phyloP scores from a whole-genome alignment of 1,284 basidiomycete species.

The Moesziomyces globuligerus region DNA sequence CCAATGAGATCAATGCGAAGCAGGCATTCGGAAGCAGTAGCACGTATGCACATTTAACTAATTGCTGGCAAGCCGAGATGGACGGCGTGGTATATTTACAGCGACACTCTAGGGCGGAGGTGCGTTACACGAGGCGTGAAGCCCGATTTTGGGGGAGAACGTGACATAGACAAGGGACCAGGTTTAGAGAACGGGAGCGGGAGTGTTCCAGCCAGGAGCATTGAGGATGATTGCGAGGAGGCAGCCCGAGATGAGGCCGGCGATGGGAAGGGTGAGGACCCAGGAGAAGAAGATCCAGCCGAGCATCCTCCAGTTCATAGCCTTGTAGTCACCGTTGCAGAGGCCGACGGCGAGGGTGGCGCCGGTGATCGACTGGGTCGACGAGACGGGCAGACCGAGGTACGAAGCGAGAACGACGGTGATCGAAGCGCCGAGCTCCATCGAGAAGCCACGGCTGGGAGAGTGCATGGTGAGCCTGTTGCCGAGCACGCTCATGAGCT shows the following conservation, averaged over 20 bases:
- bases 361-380: slow-evolving; percentile 48
- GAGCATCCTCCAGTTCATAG: slow-evolving; percentile 43
- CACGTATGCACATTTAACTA: too few relatives aligned
- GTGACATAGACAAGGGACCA: neutral
- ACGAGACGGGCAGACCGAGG: slow-evolving; percentile 34
- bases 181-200: slow-evolving; percentile 20
- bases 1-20: too few relatives aligned
- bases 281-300: slow-evolving; percentile 48
- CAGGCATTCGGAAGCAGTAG: too few relatives aligned
- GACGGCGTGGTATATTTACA: too few relatives aligned
- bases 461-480: slow-evolving; percentile 50
- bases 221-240: slow-evolving; percentile 40
- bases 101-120: neutral
- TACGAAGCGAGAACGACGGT: slow-evolving; percentile 37
- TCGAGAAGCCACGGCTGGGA: slow-evolving; percentile 48
- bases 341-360: slow-evolving; percentile 40
- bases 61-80: too few relatives aligned
- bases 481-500: slow-evolving; percentile 46
- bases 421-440: slow-evolving; percentile 47
- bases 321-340: slow-evolving; percentile 31
- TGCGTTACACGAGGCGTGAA: too few relatives aligned
- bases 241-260: slow-evolving; percentile 42
- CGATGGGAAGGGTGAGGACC: slow-evolving; percentile 50
- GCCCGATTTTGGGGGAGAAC: too few relatives aligned
- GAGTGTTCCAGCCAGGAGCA: slow-evolving; percentile 45